phyloP scores from a whole-genome alignment of 192 early-diverging fungal genomes.

The Jimgerdemannia lactiflua region DNA sequence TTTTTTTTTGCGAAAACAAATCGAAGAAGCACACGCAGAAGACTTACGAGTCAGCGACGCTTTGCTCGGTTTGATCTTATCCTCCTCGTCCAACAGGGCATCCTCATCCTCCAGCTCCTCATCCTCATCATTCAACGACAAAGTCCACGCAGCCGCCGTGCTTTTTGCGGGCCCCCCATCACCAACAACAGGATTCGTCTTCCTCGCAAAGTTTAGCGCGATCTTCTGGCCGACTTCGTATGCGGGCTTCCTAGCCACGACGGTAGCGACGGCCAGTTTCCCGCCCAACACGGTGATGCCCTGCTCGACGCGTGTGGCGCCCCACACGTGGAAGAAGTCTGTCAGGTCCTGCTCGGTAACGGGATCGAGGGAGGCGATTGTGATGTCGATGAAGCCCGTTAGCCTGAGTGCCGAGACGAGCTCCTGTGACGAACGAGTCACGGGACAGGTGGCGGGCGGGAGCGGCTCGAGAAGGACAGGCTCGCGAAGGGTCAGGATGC shows the following conservation, averaged over 20 bases:
- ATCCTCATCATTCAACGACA: slow-evolving; percentile 78
- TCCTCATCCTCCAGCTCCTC: slow-evolving; percentile 87
- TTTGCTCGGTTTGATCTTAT: slow-evolving; percentile 70
- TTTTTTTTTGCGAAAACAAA: too few relatives aligned
- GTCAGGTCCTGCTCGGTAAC: slow-evolving; percentile 45
- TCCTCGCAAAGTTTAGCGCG: slow-evolving; percentile 78
- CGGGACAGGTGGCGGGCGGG: slow-evolving; percentile 37
- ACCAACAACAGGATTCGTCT: not conserved
- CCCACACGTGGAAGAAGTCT: slow-evolving; percentile 58
- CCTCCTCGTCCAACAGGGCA: slow-evolving; percentile 77
- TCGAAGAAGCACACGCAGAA: too few relatives aligned
- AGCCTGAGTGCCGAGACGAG: slow-evolving; percentile 74
- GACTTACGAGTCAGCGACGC: slow-evolving; percentile 52
- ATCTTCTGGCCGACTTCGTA: slow-evolving; percentile 87
- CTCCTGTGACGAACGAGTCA: slow-evolving; percentile 54
- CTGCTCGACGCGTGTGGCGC: slow-evolving; percentile 35
- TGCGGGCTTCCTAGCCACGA: slow-evolving; percentile 69
- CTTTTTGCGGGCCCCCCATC: not conserved
- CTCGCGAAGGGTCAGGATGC: slow-evolving; percentile 65
- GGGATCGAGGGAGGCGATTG: slow-evolving; percentile 26
- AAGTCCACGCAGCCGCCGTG: slow-evolving; percentile 61
- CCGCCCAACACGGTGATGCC: slow-evolving; percentile 40
- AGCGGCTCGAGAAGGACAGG: slow-evolving; percentile 53
- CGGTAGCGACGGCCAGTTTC: slow-evolving; percentile 44
- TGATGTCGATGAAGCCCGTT: slow-evolving; percentile 79